A percentile compares a stretch with the other conserved stretches of the same genome.
These are phyloP conservation scores for Setaria viridis DNA, from an alignment of 202 grass and related monocot species.

Conservation along the genomic window DNA sequence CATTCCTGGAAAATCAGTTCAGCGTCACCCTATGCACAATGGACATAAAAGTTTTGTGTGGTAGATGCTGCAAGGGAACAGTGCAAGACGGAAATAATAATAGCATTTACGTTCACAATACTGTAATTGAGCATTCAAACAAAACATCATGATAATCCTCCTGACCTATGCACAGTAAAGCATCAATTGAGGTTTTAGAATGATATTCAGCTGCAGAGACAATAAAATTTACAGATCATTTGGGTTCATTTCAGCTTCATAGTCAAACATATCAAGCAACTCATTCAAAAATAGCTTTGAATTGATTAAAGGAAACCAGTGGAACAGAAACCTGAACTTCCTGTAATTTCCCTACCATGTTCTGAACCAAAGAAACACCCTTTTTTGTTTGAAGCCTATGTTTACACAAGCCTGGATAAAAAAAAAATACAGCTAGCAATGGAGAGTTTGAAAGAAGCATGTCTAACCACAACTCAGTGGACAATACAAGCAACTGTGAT, in stretches of 20 bases:
- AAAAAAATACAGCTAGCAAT: not conserved
- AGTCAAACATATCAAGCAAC: conserved; percentile 11
- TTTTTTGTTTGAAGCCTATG: not conserved
- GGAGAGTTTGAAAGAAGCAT: not conserved
- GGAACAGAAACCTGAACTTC: conserved; percentile 29
- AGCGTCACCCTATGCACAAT: conserved; percentile 15
- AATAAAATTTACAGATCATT: not conserved
- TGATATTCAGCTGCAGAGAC: not conserved
- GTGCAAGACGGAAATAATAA: not conserved
- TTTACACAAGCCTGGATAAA: not conserved
- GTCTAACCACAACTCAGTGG: conserved; percentile 1
- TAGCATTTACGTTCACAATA: not conserved
- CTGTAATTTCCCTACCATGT: conserved; percentile 18
- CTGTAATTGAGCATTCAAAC: not conserved
- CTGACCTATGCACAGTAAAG: not conserved
- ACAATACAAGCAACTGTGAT: conserved; percentile 1
- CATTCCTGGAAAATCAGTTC: conserved; percentile 64
- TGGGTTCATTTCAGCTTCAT: not conserved
- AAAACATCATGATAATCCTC: not conserved
- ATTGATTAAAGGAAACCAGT: conserved; percentile 30
- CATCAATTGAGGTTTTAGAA: not conserved
- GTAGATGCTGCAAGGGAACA: not conserved
- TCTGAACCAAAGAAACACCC: conserved; percentile 1
- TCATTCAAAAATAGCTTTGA: conserved; percentile 16
- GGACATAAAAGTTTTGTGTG: not conserved